These are phyloP conservation scores for Sphagnum contortum DNA, from an alignment of 225 moss, liverwort and hornwort genomes.

Conservation along the genomic window DNA sequence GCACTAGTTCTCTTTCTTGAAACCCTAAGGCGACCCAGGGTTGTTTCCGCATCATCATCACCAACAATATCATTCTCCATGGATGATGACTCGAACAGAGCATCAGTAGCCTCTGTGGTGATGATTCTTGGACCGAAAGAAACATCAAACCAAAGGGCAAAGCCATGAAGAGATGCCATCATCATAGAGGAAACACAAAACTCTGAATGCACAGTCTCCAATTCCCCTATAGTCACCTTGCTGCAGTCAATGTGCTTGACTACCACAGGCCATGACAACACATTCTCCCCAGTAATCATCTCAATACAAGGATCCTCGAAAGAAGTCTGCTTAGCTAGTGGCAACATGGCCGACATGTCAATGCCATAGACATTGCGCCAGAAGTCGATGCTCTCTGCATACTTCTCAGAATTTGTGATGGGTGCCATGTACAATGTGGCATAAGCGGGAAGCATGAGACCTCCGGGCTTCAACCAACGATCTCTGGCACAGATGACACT, in stretches of 20 bases:
- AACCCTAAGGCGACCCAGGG: too few species aligned
- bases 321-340: constrained; percentile 92
- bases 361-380: constrained; percentile 96
- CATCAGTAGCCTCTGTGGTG: constrained; percentile 11
- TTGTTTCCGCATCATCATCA: constrained; percentile 13
- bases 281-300: constrained; percentile 77
- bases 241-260: constrained; percentile 87
- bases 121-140: constrained; percentile 34
- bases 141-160: constrained; percentile 95
- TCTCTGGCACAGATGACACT: constrained; percentile 95
- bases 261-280: constrained; percentile 88
- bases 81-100: constrained; percentile 25
- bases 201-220: constrained; percentile 70
- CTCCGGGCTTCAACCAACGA: constrained; percentile 93
- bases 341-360: constrained; percentile 94
- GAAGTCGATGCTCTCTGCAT: constrained; percentile 85
- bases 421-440: constrained; percentile 97
- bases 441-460: constrained; percentile 83
- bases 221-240: constrained; percentile 60
- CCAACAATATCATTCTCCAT: constrained; percentile 39
- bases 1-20: too few species aligned
- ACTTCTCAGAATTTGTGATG: constrained; percentile 83
- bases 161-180: constrained; percentile 83
- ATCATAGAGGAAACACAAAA: constrained; percentile 85
- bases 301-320: constrained; percentile 99